These are phyloP conservation scores for Alternaria sp. DNA, from an alignment of 2,329 filamentous ascomycete genomes.

Conservation along the genomic window DNA sequence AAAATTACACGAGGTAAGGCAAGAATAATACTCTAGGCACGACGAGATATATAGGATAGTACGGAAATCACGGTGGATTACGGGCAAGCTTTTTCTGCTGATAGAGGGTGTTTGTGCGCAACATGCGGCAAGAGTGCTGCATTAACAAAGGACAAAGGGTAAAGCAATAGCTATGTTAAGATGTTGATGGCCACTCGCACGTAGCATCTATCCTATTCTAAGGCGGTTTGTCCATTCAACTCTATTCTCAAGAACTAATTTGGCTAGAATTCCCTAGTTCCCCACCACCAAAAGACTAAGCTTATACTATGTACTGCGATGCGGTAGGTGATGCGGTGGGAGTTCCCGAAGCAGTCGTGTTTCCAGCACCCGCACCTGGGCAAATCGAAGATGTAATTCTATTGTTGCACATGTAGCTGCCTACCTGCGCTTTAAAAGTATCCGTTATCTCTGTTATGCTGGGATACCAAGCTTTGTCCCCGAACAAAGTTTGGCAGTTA, in stretches of 20 bases:
- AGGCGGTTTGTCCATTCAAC: background rate
- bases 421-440: constrained; percentile 16
- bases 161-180: background rate
- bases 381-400: constrained; percentile 13
- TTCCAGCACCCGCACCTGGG: constrained; percentile 8
- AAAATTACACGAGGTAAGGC: no score
- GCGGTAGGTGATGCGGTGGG: background rate
- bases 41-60: constrained; percentile 3
- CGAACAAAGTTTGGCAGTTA: constrained; percentile 5
- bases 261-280: constrained; percentile 1
- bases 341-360: background rate
- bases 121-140: constrained; percentile 3
- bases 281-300: background rate
- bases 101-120: background rate
- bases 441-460: constrained; percentile 11
- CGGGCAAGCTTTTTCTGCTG: background rate
- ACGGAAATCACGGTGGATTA: background rate
- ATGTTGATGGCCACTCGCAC: background rate
- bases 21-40: background rate
- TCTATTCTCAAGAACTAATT: constrained; percentile 1
- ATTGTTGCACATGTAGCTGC: constrained; percentile 23
- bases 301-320: background rate
- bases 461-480: constrained; percentile 13
- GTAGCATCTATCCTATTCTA: background rate
- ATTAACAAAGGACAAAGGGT: constrained; percentile 2